Base-by-base conservation (phyloP, 1,284 basidiomycete genomes). In the Marasmius fiardii region DNA sequence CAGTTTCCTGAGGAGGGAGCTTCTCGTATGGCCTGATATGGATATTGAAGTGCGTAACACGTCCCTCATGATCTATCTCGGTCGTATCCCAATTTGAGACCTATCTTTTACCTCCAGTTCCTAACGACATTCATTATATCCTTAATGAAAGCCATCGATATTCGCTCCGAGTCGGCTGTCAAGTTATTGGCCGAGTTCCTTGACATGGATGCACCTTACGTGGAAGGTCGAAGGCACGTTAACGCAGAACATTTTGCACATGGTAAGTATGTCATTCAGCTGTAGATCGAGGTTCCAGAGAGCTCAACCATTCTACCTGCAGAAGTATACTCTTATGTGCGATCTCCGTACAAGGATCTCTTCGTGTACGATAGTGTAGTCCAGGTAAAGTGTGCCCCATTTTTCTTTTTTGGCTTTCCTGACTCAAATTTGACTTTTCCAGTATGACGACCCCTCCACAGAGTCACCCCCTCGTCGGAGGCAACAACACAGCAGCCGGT, bases 201-300 rank as follows among this genome's bases (percentile, higher is more conserved):
- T 35, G 93, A 95, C 65, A 79, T 91, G 70, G 88, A 88, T 61
- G 67, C 70, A 6, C 74, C 78, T 2, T 82, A 82, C 59, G 68
- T 71, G 12, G 77, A 80, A 51, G 83, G 82, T 12, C 74, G 75
- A 11, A 76, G 82, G 54, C 81, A 82, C 56, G 71, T 75, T 34
- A 88, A 89, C 61, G 88, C 93, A 10, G 92, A 95, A 66, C 93
- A 95, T 70, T 93, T 95, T 71, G 88, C 88, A 7, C 93, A 95
- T 72, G 90, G 90, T 90, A 62, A 64, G 80, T n/a, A 6, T 8
- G 39, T 58, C 55, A 41, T 51, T 61, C n/a, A n/a, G n/a, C n/a
- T 51, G 31, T 51, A 7, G 34, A 37, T 39, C n/a, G n/a, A n/a
- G n/a, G n/a, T n/a, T n/a, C n/a, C n/a, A n/a, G n/a, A n/a, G n/a